Evolutionary conservation across 2,329 filamentous ascomycete species (phyloP).

Genomic region (Penicillium sp.): DNA sequence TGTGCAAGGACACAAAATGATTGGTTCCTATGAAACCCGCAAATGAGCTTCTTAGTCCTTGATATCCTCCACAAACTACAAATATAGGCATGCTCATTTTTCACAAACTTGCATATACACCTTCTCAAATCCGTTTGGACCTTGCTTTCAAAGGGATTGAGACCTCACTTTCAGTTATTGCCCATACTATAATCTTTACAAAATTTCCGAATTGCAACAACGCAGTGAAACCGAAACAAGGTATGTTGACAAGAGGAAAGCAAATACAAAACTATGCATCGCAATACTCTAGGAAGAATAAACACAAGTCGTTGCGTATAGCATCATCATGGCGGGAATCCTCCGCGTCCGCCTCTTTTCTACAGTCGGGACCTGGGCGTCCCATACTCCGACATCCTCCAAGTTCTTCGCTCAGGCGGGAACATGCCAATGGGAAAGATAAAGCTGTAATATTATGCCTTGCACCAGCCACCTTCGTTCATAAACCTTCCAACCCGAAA

Average conservation of each 20-base stretch:
- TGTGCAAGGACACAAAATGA: background rate
- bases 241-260: slow-evolving; percentile 11
- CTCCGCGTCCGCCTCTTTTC: slow-evolving; percentile 23
- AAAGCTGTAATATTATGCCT: background rate
- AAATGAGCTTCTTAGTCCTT: background rate
- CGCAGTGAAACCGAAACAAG: slow-evolving; percentile 4
- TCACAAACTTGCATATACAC: background rate
- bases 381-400: slow-evolving; percentile 5
- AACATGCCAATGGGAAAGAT: slow-evolving; percentile 1
- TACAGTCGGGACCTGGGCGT: slow-evolving; percentile 12
- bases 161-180: background rate
- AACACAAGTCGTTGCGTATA: slow-evolving; percentile 27
- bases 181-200: background rate
- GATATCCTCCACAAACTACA: background rate
- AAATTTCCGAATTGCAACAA: background rate
- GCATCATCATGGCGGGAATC: slow-evolving; percentile 22
- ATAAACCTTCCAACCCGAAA: background rate
- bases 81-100: background rate
- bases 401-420: background rate
- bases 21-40: background rate
- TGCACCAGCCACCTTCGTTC: background rate
- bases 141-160: background rate
- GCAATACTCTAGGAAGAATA: slow-evolving; percentile 18
- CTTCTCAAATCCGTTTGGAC: too few species aligned
- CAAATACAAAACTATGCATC: slow-evolving; percentile 19